Base-by-base conservation (phyloP, 106 monocot species). In the Ottelia alismoides region DNA sequence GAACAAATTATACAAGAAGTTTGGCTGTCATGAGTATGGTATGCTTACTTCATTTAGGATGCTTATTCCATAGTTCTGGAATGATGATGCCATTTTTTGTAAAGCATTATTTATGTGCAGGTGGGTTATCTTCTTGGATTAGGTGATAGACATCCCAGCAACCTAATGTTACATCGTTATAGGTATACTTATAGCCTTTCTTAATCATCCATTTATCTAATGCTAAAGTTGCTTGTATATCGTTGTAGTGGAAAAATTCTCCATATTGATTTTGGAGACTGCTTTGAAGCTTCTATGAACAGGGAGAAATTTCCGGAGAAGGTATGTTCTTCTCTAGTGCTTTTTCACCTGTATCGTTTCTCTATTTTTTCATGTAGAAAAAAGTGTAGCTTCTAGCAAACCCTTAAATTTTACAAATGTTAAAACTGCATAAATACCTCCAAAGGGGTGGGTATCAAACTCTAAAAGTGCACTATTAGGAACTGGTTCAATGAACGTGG, bases 11-110 rank as follows among this genome's bases (percentile, higher is more conserved):
- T 53, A 89, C 96, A 0, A 89, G 89, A 74, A 98, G 96, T 61
- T 76, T 98, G 64, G 96, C 96, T 70, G 96, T 98, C 35, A 98
- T 98, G 96, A 98, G 96, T 60, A 98, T 98, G 96, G 96, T 98
- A 79, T 53, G 64, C 40, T 7, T 43, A 7, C 16, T 7, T 43
- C 40, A 43, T 43, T 43, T 43, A 7, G 6, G 16, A 57, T 32
- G 6, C 2, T 23, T 22, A 22, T 5, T 24, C 20, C 27, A 30
- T 17, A 30, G 19, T 55, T 20, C 3, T 14, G 7, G 19, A 1
- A 28, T 53, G 9, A 3, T 47, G 10, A 1, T 18, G 10, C n/a
- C 22, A 52, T 0, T 27, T 20, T 5, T 52, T 55, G 22, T 52
- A 1, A 11, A 21, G 27, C 62, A 26, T 2, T 63, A n/a, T n/a